Percentiles rank a stretch among this genome's conserved stretches.
These are phyloP conservation scores for Hemisphaericaspora lyxosophila DNA, from an alignment of 1,139 yeast genomes.

Conservation along the genomic window DNA sequence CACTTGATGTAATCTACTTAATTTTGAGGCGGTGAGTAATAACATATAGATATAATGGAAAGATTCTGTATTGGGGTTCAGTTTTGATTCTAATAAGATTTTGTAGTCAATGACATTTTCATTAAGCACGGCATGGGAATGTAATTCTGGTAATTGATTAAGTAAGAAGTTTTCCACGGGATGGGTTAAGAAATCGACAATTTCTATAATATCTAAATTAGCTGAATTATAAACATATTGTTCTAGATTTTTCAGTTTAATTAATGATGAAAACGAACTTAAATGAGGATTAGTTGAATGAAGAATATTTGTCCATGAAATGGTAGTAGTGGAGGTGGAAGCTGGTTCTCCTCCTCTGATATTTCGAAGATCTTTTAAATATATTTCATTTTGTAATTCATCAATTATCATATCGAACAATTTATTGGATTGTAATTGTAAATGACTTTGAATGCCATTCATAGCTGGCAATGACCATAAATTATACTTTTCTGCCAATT, in stretches of 20 bases:
- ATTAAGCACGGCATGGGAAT: slow-evolving; percentile 19
- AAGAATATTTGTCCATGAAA: slow-evolving; percentile 31
- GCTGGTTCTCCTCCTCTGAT: slow-evolving; percentile 1
- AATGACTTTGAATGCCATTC: slow-evolving; percentile 53
- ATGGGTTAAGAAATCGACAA: slow-evolving; percentile 47
- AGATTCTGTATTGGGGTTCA: slow-evolving; percentile 42
- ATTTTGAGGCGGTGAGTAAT: slow-evolving; percentile 57
- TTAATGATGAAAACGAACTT: slow-evolving; percentile 36
- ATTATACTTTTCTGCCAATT: slow-evolving; percentile 56
- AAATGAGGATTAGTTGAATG: slow-evolving; percentile 33
- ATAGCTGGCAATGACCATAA: slow-evolving; percentile 66
- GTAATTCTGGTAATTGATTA: slow-evolving; percentile 34
- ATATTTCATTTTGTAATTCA: slow-evolving; percentile 72
- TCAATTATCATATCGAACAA: slow-evolving; percentile 74
- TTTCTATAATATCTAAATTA: slow-evolving; percentile 55
- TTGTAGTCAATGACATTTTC: slow-evolving; percentile 29
- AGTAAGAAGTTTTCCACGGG: slow-evolving; percentile 39
- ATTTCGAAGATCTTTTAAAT: slow-evolving; percentile 44
- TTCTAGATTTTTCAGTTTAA: slow-evolving; percentile 50
- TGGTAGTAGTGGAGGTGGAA: slow-evolving; percentile 12
- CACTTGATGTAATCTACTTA: slow-evolving; percentile 65
- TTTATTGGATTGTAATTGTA: slow-evolving; percentile 62
- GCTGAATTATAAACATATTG: slow-evolving; percentile 57
- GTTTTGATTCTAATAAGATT: slow-evolving; percentile 29
- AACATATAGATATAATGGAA: slow-evolving; percentile 57